phyloP scores from a whole-genome alignment of 2,329 filamentous ascomycete genomes.

The Pseudogymnoascus sp. region DNA sequence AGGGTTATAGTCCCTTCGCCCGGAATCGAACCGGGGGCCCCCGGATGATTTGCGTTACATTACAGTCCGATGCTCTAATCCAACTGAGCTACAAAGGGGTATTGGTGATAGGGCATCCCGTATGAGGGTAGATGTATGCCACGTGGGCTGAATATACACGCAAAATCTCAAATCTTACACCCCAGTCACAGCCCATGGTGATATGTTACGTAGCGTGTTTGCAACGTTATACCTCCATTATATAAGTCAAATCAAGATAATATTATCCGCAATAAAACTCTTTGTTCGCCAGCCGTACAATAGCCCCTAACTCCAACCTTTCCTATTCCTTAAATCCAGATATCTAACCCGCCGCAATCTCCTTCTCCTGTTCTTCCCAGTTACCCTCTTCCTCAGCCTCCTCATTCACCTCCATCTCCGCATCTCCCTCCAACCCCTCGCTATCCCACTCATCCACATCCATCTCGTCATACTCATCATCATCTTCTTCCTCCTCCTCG shows the following conservation, averaged over 20 bases:
- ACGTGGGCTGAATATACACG: background rate
- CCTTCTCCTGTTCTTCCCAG: constrained; percentile 29
- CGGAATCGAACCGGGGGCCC: constrained; percentile 10
- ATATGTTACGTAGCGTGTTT: background rate
- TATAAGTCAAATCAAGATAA: background rate
- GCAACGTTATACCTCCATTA: background rate
- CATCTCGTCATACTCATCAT: constrained; percentile 38
- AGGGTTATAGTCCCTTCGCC: constrained; percentile 9
- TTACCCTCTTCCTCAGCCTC: constrained; percentile 27
- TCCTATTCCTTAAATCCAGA: constrained; percentile 1
- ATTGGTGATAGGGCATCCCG: background rate
- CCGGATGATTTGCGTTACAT: constrained; percentile 1
- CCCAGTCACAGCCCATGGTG: background rate
- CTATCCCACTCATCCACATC: constrained; percentile 37
- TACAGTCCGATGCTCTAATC: constrained; percentile 10
- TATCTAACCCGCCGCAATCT: constrained; percentile 17
- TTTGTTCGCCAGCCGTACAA: background rate
- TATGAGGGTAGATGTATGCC: background rate
- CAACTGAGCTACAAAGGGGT: constrained; percentile 9
- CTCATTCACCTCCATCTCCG: constrained; percentile 28
- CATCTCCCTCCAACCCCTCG: constrained; percentile 29
- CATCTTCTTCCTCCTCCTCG: constrained; percentile 44
- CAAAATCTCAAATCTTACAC: background rate
- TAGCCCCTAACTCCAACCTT: background rate
- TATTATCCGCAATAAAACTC: background rate